These are phyloP conservation scores for Annulohypoxylon moriforme DNA, from an alignment of 495 filamentous ascomycete species.

Conservation along the genomic window DNA sequence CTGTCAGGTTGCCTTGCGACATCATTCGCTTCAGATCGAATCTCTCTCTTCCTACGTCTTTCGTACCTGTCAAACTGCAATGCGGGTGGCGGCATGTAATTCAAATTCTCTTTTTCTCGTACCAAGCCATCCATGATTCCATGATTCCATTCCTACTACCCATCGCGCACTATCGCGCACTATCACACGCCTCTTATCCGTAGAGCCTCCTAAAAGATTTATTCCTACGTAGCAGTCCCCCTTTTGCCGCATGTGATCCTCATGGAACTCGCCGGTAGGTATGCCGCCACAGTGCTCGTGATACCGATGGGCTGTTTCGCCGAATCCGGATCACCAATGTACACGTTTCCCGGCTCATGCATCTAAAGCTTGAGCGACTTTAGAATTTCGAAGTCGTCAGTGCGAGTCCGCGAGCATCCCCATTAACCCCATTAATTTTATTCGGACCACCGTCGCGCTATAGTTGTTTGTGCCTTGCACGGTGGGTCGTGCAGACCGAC, in stretches of 20 bases:
- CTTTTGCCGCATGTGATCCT: slow-evolving; percentile 39
- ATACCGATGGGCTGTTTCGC: slow-evolving; percentile 33
- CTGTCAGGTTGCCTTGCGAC: slow-evolving; percentile 38
- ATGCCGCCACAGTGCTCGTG: slow-evolving; percentile 30
- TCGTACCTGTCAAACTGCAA: slow-evolving; percentile 46
- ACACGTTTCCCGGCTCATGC: slow-evolving; percentile 29
- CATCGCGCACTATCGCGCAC: slow-evolving; percentile 11
- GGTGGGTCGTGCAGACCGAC: slow-evolving; percentile 44
- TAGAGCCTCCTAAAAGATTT: slow-evolving; percentile 31
- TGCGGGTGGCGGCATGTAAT: slow-evolving; percentile 39
- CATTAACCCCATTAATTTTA: slow-evolving; percentile 32
- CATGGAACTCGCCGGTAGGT: slow-evolving; percentile 19
- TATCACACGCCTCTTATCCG: slow-evolving; percentile 9
- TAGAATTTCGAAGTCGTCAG: slow-evolving; percentile 22
- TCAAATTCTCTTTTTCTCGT: slow-evolving; percentile 31
- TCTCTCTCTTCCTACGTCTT: slow-evolving; percentile 6
- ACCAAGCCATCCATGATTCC: too few relatives aligned
- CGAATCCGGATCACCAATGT: slow-evolving; percentile 29
- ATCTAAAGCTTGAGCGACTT: slow-evolving; percentile 20
- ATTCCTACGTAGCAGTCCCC: slow-evolving; percentile 18
- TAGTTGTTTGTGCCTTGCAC: slow-evolving; percentile 24
- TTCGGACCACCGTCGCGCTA: slow-evolving; percentile 38
- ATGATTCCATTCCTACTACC: slow-evolving; percentile 8
- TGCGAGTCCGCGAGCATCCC: slow-evolving; percentile 29
- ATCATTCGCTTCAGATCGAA: slow-evolving; percentile 40